Percentiles rank a stretch among this genome's conserved stretches.
These are phyloP conservation scores for Lentinula raphanica DNA, from an alignment of 768 basidiomycete species.

Conservation along the genomic window DNA sequence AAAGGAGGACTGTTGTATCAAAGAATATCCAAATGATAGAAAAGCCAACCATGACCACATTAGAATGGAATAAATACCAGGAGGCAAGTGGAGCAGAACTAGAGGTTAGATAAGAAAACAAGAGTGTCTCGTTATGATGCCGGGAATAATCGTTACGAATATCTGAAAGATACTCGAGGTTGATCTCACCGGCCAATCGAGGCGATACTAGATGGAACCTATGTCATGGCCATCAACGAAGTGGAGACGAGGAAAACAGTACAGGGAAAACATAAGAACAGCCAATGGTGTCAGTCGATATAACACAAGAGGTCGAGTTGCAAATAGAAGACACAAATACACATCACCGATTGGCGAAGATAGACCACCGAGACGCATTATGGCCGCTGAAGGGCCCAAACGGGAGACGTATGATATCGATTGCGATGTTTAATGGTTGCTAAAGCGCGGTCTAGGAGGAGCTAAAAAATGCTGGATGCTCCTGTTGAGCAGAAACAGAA, in stretches of 20 bases:
- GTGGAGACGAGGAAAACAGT: not conserved
- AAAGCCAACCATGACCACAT: not conserved
- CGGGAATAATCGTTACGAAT: not conserved
- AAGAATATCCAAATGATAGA: slow-evolving; percentile 1
- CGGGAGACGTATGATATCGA: slow-evolving; percentile 17
- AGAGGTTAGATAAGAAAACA: slow-evolving; percentile 2
- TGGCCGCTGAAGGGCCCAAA: slow-evolving; percentile 9
- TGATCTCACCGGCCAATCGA: not conserved
- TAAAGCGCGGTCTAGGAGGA: slow-evolving; percentile 15
- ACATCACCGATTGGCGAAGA: slow-evolving; percentile 20
- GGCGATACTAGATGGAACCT: not conserved
- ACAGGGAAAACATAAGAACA: not conserved
- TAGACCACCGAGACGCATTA: slow-evolving; percentile 19
- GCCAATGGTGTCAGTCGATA: slow-evolving; percentile 5
- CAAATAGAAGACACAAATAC: slow-evolving; percentile 29
- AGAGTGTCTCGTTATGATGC: not conserved
- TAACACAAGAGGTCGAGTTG: slow-evolving; percentile 23
- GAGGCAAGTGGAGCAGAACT: not conserved
- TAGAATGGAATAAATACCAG: slow-evolving; percentile 8
- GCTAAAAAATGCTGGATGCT: slow-evolving; percentile 15
- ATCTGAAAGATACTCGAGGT: not conserved
- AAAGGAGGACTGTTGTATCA: slow-evolving; percentile 1
- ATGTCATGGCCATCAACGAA: not conserved
- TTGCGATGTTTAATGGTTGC: slow-evolving; percentile 15
- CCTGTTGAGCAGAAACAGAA: slow-evolving; percentile 22